A percentile compares a stretch with the other conserved stretches of the same genome.
Conservation (phyloP, 2,329 filamentous ascomycete species). For the Alternaria alternata region DNA sequence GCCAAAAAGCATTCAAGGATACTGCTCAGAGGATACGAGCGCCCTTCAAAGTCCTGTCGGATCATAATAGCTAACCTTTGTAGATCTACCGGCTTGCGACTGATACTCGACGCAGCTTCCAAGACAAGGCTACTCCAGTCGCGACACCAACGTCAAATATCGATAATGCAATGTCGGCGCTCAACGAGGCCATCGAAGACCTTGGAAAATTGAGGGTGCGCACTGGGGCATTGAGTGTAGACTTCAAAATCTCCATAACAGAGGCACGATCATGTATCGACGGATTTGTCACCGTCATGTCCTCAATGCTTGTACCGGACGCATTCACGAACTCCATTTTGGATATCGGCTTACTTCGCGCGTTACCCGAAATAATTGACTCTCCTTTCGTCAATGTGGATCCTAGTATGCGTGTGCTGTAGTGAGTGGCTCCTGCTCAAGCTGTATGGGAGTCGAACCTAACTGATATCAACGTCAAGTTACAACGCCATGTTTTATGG, state of each 20-base stretch:
- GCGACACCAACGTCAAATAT: slow-evolving; percentile 30
- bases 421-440: slow-evolving; percentile 5
- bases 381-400: slow-evolving; percentile 40
- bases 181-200: slow-evolving; percentile 39
- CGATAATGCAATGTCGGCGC: slow-evolving; percentile 37
- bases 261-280: slow-evolving; percentile 33
- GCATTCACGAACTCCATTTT: slow-evolving; percentile 17
- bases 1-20: neutral
- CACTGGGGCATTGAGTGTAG: slow-evolving; percentile 18
- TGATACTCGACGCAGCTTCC: slow-evolving; percentile 34
- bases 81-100: slow-evolving; percentile 43
- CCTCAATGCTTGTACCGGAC: slow-evolving; percentile 31
- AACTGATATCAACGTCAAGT: neutral
- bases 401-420: slow-evolving; percentile 34
- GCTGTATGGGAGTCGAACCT: neutral
- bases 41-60: neutral
- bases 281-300: slow-evolving; percentile 26
- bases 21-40: neutral
- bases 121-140: slow-evolving; percentile 29
- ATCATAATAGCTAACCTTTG: neutral
- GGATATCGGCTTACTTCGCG: slow-evolving; percentile 28
- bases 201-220: slow-evolving; percentile 37
- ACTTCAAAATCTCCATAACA: slow-evolving; percentile 24
- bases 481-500: slow-evolving; percentile 41
- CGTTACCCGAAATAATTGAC: slow-evolving; percentile 34